Evolutionary conservation across 306 rosid genomes (phyloP).

Genomic region (Prinsepia uniflora): DNA sequence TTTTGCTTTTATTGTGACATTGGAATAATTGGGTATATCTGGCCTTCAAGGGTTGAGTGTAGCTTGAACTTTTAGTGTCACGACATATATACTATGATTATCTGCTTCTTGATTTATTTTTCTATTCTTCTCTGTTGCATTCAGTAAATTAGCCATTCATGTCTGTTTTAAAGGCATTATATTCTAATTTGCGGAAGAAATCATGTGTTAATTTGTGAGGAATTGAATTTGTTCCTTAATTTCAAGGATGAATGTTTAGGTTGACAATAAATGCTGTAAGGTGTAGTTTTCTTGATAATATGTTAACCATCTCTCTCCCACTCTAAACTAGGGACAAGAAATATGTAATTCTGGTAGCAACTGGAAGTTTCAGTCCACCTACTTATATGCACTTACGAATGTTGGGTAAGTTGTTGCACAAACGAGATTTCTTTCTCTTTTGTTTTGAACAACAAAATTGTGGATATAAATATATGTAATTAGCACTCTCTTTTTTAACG

Average conservation of each 20-base stretch:
- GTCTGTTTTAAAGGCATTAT: neutral
- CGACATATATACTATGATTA: neutral
- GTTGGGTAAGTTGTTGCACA: conserved; percentile 52
- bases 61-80: neutral
- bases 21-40: neutral
- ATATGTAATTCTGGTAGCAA: conserved; percentile 61
- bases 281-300: neutral
- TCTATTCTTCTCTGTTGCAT: neutral
- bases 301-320: conserved; percentile 2
- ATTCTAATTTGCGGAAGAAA: neutral
- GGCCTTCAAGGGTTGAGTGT: neutral
- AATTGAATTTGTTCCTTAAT: neutral
- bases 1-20: neutral
- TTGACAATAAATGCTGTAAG: neutral
- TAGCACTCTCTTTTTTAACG: neutral
- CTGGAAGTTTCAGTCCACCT: conserved; percentile 95
- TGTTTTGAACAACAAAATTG: neutral
- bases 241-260: neutral
- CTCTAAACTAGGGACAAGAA: conserved; percentile 40
- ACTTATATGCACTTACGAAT: conserved; percentile 92
- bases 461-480: neutral
- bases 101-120: too few species aligned
- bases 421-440: neutral
- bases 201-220: neutral
- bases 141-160: neutral